Conservation (phyloP, 208 protist species). For the Crithidia sp. region DNA sequence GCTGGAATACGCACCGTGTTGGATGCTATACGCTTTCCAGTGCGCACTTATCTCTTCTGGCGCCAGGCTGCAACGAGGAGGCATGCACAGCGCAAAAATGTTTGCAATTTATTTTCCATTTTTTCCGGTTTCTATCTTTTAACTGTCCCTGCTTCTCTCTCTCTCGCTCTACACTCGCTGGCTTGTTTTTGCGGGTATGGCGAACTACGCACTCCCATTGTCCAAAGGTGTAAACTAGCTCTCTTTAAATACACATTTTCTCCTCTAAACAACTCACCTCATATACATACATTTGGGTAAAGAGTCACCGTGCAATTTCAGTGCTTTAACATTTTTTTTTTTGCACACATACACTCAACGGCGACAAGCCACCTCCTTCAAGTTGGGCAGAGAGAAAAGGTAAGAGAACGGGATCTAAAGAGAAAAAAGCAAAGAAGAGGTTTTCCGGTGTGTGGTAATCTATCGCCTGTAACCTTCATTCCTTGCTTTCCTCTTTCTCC, state of each 20-base stretch:
- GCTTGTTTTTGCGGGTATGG: background rate
- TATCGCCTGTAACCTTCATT: conserved; percentile 17
- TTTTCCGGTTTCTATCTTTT: background rate
- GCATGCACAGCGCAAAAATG: no score
- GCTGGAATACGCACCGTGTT: no score
- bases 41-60: no score
- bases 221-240: background rate
- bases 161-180: background rate
- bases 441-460: conserved; percentile 26
- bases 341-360: background rate
- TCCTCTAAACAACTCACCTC: background rate
- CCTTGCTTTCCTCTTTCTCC: background rate
- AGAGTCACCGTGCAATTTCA: background rate
- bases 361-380: no score
- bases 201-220: background rate
- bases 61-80: no score
- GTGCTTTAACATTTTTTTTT: background rate
- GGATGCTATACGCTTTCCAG: no score
- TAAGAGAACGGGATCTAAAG: background rate
- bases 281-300: background rate
- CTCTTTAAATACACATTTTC: background rate
- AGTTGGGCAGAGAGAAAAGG: background rate
- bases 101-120: background rate
- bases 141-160: conserved; percentile 3
- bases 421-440: background rate